Base-by-base conservation (phyloP, 1,139 yeast species). In the Taphrina flavorubra region DNA sequence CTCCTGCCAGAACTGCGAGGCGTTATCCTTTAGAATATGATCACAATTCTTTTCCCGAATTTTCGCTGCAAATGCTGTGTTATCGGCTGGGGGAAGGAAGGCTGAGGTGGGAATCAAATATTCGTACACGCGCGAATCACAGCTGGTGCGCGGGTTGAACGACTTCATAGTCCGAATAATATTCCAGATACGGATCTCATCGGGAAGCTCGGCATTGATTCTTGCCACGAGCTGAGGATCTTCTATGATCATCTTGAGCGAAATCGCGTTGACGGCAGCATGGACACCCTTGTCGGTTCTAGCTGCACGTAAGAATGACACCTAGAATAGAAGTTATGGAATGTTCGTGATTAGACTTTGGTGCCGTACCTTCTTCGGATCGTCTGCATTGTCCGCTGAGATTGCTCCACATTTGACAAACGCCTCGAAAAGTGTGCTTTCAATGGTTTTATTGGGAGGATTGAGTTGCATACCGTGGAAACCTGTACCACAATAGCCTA, bases 261-360 rank as follows among this genome's bases (percentile, higher is more conserved):
- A 89, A 57, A 95, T 86, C 40, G 94, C 92, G 77, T 94, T 94
- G 37, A 99, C 98, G 5, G 98, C 98, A 36, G 99, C 99, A 79
- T 94, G 99, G 16, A 94, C 99, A 71, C 99, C 99, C 79, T 94
- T 95, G 78, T 94, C 99, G 5, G 99, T 94, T 78, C 99, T 84
- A 2, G 99, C 99, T 59, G 98, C 97, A 75, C 99, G 85, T 90
- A 90, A 89, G 75, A 95, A 90, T 0, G 95, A 92, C 69, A 88
- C 87, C 67, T 63, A 25, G 77, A 59, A 14, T 11, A 39, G 18
- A 44, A 44, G 13, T 14, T 14, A n/a, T 14, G 25, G 13, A n/a
- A 13, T 31, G 25, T 16, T 14, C n/a, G 47, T 16, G n/a, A 7
- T n/a, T 6, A 16, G 18, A 14, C 58, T 39, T 11, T 11, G 42